Evolutionary conservation across 2,329 filamentous ascomycete species (phyloP).

Genomic region (Colletotrichum lupini): DNA sequence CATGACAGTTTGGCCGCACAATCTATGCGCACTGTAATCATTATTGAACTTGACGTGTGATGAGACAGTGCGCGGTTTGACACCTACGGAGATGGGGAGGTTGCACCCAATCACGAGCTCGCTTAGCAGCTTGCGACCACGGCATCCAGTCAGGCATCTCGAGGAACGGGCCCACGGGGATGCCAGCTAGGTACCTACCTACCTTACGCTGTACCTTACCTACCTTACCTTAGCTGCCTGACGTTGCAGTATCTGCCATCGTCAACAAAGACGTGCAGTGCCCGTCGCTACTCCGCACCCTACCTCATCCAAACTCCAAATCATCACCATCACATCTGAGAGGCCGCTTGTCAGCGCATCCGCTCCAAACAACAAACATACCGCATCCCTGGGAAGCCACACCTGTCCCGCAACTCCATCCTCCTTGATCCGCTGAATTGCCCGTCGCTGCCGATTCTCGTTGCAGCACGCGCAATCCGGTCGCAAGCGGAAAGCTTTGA

Average conservation of each 20-base stretch:
- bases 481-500: constrained; percentile 31
- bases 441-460: constrained; percentile 9
- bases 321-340: constrained; percentile 5
- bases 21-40: neutral
- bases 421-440: neutral
- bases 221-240: neutral
- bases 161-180: neutral
- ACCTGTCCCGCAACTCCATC: neutral
- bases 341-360: constrained; percentile 18
- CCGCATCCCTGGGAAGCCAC: neutral
- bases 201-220: neutral
- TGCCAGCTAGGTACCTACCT: neutral
- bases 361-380: neutral
- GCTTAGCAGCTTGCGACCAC: constrained; percentile 8
- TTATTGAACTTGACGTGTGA: rapidly evolving
- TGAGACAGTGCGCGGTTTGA: neutral
- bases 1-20: neutral
- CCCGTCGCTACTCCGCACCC: constrained; percentile 1
- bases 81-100: no score
- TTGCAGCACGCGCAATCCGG: constrained; percentile 24
- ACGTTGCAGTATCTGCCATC: neutral
- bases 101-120: constrained; percentile 14
- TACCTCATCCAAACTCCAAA: neutral
- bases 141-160: neutral
- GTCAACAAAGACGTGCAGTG: constrained; percentile 14